A percentile compares a stretch with the other conserved stretches of the same genome.
Evolutionary conservation across 805 yeast species (phyloP).

Genomic region (Metschnikowia hibisci): DNA sequence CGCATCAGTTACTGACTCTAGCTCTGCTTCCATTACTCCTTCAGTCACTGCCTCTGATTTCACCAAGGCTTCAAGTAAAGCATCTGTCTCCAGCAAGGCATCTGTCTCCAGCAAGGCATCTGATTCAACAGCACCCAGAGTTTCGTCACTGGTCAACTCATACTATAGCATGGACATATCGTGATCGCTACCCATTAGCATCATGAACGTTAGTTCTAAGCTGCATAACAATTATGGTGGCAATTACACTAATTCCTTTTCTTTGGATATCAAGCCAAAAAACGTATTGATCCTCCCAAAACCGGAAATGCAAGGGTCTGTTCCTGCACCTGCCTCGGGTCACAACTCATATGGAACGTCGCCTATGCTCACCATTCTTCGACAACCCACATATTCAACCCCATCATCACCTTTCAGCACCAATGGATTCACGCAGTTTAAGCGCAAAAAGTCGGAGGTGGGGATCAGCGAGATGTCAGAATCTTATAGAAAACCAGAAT

Average conservation of each 20-base stretch:
- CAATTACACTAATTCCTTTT: constrained; percentile 7
- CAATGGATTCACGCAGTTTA: constrained; percentile 29
- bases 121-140: constrained; percentile 12
- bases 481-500: constrained; percentile 21
- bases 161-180: constrained; percentile 5
- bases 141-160: constrained; percentile 8
- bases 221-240: constrained; percentile 8
- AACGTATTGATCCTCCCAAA: constrained; percentile 41
- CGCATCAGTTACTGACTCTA: background rate
- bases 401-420: constrained; percentile 19
- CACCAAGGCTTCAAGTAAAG: too few relatives aligned
- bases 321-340: constrained; percentile 2
- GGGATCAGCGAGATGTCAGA: constrained; percentile 22
- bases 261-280: constrained; percentile 24
- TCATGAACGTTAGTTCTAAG: constrained; percentile 6
- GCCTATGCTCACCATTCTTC: background rate
- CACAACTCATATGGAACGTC: constrained; percentile 1
- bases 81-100: too few relatives aligned
- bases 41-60: too few relatives aligned
- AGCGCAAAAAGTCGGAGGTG: constrained; percentile 40
- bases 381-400: constrained; percentile 7
- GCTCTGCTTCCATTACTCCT: background rate
- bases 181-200: constrained; percentile 9
- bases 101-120: too few relatives aligned
- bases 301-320: constrained; percentile 18